A percentile compares a stretch with the other conserved stretches of the same genome.
Conservation (phyloP, 139 green algal genomes). For the Picochlorum sp. region DNA sequence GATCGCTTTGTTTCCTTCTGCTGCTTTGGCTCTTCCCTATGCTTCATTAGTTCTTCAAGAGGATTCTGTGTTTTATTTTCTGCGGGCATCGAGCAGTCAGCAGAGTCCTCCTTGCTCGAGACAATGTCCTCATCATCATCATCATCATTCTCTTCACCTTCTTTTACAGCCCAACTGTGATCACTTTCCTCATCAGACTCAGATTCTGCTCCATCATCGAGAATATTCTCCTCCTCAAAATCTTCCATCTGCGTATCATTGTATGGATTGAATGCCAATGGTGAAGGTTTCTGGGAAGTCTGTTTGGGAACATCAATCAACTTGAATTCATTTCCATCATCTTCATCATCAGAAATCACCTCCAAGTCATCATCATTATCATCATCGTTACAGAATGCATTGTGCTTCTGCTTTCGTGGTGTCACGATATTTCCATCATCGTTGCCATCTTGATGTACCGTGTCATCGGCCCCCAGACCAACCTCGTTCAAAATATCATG, state of each 20-base stretch:
- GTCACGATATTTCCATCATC: neutral
- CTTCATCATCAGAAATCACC: conserved; percentile 27
- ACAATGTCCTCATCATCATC: conserved; percentile 4
- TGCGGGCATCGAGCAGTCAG: no score
- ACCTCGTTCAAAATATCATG: conserved; percentile 18
- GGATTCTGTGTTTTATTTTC: no score
- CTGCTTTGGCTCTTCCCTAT: conserved; percentile 1
- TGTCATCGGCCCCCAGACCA: neutral
- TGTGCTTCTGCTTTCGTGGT: neutral
- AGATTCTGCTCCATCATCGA: conserved; percentile 24
- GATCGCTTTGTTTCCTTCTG: conserved; percentile 12
- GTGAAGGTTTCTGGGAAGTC: conserved; percentile 7
- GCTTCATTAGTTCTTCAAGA: neutral
- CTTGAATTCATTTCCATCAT: conserved; percentile 22
- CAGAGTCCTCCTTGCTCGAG: neutral
- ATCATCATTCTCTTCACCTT: conserved; percentile 6
- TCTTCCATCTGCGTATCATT: neutral
- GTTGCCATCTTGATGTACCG: neutral
- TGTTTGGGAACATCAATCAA: conserved; percentile 26
- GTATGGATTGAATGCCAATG: conserved; percentile 9
- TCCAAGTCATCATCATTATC: conserved; percentile 20
- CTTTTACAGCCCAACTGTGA: neutral
- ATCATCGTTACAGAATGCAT: neutral
- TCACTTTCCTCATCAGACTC: conserved; percentile 12
- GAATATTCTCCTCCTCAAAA: conserved; percentile 27